These are phyloP conservation scores for Malassezia equina DNA, from an alignment of 1,284 basidiomycete species.

Conservation along the genomic window DNA sequence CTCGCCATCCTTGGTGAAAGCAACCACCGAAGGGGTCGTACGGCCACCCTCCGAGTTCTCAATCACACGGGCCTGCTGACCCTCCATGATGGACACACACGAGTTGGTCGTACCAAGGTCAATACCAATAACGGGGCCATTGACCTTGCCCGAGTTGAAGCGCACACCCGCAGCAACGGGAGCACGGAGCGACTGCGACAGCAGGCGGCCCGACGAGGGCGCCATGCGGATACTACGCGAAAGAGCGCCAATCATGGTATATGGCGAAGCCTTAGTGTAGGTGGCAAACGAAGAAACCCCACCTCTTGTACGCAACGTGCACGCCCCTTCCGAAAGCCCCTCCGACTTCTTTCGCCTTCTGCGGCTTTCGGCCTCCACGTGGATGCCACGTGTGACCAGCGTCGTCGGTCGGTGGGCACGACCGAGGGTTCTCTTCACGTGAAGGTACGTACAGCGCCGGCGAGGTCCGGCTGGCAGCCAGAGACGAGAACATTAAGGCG, in stretches of 20 bases:
- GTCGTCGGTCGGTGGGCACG: background rate
- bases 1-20: slow-evolving; percentile 74
- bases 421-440: background rate
- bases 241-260: slow-evolving; percentile 17
- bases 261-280: background rate
- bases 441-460: background rate
- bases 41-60: slow-evolving; percentile 96
- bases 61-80: slow-evolving; percentile 75
- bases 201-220: slow-evolving; percentile 30
- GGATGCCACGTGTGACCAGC: background rate
- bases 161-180: slow-evolving; percentile 31
- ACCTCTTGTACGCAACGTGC: slow-evolving; percentile 8
- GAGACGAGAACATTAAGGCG: background rate
- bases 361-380: slow-evolving; percentile 14
- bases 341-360: slow-evolving; percentile 14
- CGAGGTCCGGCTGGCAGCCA: background rate
- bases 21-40: slow-evolving; percentile 94
- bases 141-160: slow-evolving; percentile 31
- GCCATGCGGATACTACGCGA: slow-evolving; percentile 32
- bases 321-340: slow-evolving; percentile 5
- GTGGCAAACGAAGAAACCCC: slow-evolving; percentile 5
- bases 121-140: slow-evolving; percentile 45
- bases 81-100: slow-evolving; percentile 63
- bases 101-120: slow-evolving; percentile 48
- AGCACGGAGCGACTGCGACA: slow-evolving; percentile 35